Conservation (phyloP, 2,329 filamentous ascomycete species). For the Apiospora phragmitis region DNA sequence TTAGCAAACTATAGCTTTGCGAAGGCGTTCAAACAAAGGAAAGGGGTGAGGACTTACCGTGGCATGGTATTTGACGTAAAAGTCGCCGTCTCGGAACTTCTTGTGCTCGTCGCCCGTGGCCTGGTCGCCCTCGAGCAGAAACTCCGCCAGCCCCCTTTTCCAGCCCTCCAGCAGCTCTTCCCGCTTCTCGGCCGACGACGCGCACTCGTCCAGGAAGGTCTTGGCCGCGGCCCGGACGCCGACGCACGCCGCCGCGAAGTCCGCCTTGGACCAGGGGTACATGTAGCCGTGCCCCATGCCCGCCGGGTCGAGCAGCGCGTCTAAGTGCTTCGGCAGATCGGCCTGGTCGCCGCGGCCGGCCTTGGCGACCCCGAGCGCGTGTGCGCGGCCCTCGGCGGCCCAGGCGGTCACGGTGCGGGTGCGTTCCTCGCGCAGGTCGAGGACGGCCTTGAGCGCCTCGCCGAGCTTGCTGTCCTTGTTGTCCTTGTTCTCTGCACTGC, state of each 20-base stretch:
- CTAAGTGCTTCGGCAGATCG: background rate
- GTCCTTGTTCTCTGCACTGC: too few species aligned
- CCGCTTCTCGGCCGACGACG: background rate
- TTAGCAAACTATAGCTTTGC: background rate
- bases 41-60: background rate
- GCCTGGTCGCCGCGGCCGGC: background rate
- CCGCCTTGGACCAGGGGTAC: constrained; percentile 12
- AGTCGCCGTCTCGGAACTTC: constrained; percentile 11
- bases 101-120: background rate
- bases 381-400: constrained; percentile 4
- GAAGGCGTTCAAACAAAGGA: background rate
- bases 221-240: constrained; percentile 7
- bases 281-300: background rate
- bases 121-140: constrained; percentile 12
- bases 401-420: background rate
- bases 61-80: constrained; percentile 9
- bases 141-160: background rate
- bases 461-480: background rate
- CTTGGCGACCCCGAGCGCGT: constrained; percentile 6
- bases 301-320: background rate
- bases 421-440: background rate
- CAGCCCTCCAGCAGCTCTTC: background rate
- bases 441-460: background rate
- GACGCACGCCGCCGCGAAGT: constrained; percentile 9
- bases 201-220: background rate